Evolutionary conservation across 768 basidiomycete genomes (phyloP).

Genomic region (Neoboletus magnificus): DNA sequence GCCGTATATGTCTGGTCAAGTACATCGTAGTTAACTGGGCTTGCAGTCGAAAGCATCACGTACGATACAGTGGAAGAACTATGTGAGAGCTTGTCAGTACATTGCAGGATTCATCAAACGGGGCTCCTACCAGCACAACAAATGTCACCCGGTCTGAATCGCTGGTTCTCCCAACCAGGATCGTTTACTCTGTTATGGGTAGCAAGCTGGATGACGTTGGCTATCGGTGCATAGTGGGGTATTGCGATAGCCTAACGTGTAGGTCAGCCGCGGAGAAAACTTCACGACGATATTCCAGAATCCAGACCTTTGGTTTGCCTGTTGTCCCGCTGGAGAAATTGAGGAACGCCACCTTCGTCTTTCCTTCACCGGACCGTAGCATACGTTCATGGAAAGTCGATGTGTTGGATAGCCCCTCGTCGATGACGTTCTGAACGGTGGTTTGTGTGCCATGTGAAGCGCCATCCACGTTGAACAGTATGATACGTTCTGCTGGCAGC

Average conservation of each 20-base stretch:
- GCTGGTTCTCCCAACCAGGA: conserved; percentile 42
- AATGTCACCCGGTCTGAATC: conserved; percentile 60
- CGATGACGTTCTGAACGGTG: conserved; percentile 47
- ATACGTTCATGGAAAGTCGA: conserved; percentile 47
- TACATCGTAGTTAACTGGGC: neutral
- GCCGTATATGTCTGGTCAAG: conserved; percentile 58
- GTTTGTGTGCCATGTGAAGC: conserved; percentile 12
- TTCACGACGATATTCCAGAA: neutral
- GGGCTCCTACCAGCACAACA: conserved; percentile 50
- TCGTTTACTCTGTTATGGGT: conserved; percentile 50
- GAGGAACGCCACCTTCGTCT: conserved; percentile 65
- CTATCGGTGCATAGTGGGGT: conserved; percentile 55
- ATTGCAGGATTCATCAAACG: neutral
- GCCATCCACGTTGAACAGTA: conserved; percentile 36
- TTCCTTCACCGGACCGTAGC: conserved; percentile 57
- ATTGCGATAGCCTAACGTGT: conserved; percentile 52
- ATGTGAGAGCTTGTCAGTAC: neutral
- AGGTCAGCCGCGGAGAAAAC: neutral
- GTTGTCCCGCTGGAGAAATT: conserved; percentile 78
- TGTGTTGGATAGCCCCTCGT: conserved; percentile 42
- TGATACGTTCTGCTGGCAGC: conserved; percentile 42
- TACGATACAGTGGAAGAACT: conserved; percentile 65
- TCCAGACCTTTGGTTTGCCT: conserved; percentile 63
- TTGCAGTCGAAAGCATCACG: conserved; percentile 17
- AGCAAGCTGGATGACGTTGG: conserved; percentile 60